Evolutionary conservation across 2,329 filamentous ascomycete genomes (phyloP).

Genomic region (Nemania bipapillata): DNA sequence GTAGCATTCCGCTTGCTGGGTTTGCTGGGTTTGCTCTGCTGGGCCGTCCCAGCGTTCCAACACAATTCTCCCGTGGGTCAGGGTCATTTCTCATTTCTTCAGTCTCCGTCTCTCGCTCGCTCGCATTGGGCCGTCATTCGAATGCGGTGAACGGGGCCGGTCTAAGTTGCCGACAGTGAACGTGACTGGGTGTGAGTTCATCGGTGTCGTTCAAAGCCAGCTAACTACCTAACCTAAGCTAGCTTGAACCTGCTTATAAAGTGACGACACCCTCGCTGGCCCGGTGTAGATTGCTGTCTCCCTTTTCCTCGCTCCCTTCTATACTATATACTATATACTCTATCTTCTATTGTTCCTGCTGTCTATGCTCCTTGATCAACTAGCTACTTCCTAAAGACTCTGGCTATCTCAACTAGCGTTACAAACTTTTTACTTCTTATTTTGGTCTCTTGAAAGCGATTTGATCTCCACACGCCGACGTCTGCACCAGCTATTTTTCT

Average conservation of each 20-base stretch:
- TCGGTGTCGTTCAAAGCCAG: slow-evolving; percentile 19
- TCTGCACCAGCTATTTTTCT: neutral
- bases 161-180: slow-evolving; percentile 34
- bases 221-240: no score
- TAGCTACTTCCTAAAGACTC: neutral
- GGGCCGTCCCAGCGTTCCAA: slow-evolving; percentile 34
- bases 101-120: slow-evolving; percentile 8
- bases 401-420: neutral
- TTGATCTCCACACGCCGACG: neutral
- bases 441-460: neutral
- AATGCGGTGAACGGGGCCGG: slow-evolving; percentile 36
- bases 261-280: slow-evolving; percentile 19
- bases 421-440: slow-evolving; percentile 8
- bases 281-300: neutral
- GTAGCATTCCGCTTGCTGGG: no score
- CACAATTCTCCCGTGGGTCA: slow-evolving; percentile 28
- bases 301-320: slow-evolving; percentile 3
- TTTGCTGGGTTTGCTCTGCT: no score
- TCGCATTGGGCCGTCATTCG: slow-evolving; percentile 20
- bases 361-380: slow-evolving; percentile 5
- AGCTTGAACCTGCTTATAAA: slow-evolving; percentile 32
- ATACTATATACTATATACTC: neutral
- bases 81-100: slow-evolving; percentile 14
- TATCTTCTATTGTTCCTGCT: neutral
- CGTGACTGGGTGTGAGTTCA: slow-evolving; percentile 23